Evolutionary conservation across 1,284 basidiomycete genomes (phyloP), one percentile per base, ranked within the genome.

Genomic region (Schizophyllum amplum): DNA sequence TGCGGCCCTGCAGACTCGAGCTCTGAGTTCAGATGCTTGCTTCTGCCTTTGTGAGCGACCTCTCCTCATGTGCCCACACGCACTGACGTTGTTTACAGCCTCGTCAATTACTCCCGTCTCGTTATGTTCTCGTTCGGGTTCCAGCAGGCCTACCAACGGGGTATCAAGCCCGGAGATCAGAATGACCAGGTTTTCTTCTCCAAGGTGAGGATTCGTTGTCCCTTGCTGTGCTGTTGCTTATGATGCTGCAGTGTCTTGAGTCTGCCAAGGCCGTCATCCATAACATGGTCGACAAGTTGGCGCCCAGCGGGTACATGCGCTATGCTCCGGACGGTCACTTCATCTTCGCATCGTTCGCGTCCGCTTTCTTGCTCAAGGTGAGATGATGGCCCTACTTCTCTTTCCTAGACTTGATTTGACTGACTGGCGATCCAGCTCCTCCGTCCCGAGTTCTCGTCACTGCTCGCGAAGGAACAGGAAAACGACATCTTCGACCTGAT

Each of bases 241-340:
- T 33, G 59, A 53, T 55, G 25, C 13, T 55, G 5, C 60, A 89
- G 87, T 90, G 87, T 64, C 75, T 87, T 64, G 80, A 86, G 24
- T 75, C 86, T 21, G 90, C 90, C 0, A 87, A 83, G 62, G 69
- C 72, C 20, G 84, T 91, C 6, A 79, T 92, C 57, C 75, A 74
- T 51, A 79, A 78, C 24, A 81, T 91, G 74, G 74, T 87, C 22
- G 82, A 87, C 42, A 73, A 73, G 5, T 71, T 92, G 46, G 83
- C 82, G 0, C 86, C 86, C 0, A 84, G 79, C 47, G 88, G 86
- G 6, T 90, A 89, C 66, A 84, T 94, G 81, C 81, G 87, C 48
- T 92, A 83, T 64, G 82, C 92, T 0, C 88, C 92, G 0, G 91
- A 94, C 67, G 88, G 87, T 80, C 86, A 92, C 67, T 93, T 94